Percentiles rank a stretch among this genome's conserved stretches.
Evolutionary conservation across 1,139 yeast genomes (phyloP).

Genomic region (Wickerhamomyces sp.): DNA sequence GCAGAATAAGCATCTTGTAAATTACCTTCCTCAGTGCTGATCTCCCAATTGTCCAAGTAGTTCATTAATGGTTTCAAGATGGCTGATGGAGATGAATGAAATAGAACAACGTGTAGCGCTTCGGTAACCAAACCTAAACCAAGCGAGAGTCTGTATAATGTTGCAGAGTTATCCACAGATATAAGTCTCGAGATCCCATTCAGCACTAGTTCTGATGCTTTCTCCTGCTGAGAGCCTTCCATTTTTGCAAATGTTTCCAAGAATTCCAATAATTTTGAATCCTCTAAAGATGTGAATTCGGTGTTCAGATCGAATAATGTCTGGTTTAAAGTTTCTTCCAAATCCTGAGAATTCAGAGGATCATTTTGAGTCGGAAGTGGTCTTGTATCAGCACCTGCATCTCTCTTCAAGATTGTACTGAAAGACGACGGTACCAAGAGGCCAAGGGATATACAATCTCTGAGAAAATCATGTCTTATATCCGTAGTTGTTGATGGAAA

Average conservation of each 20-base stretch:
- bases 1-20: slow-evolving; percentile 68
- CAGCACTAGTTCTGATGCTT: slow-evolving; percentile 33
- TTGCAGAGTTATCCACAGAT: slow-evolving; percentile 35
- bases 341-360: slow-evolving; percentile 9
- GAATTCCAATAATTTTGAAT: slow-evolving; percentile 43
- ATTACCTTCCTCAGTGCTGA: slow-evolving; percentile 44
- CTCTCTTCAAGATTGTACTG: slow-evolving; percentile 41
- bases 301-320: slow-evolving; percentile 37
- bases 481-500: slow-evolving; percentile 44
- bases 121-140: slow-evolving; percentile 38
- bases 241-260: slow-evolving; percentile 31
- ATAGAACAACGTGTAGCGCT: slow-evolving; percentile 38
- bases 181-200: slow-evolving; percentile 37
- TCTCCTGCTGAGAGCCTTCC: slow-evolving; percentile 37
- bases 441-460: slow-evolving; percentile 42
- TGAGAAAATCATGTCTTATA: slow-evolving; percentile 52
- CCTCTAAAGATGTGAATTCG: slow-evolving; percentile 51
- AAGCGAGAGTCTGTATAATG: slow-evolving; percentile 45
- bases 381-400: slow-evolving; percentile 31
- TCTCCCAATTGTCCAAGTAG: slow-evolving; percentile 30
- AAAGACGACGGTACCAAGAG: slow-evolving; percentile 38
- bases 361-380: slow-evolving; percentile 23
- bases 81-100: slow-evolving; percentile 22
- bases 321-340: slow-evolving; percentile 11
- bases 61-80: slow-evolving; percentile 27